Percentiles rank a stretch among this genome's conserved stretches.
phyloP scores from a whole-genome alignment of 2,329 filamentous ascomycete species.

The Cladophialophora bantiana region DNA sequence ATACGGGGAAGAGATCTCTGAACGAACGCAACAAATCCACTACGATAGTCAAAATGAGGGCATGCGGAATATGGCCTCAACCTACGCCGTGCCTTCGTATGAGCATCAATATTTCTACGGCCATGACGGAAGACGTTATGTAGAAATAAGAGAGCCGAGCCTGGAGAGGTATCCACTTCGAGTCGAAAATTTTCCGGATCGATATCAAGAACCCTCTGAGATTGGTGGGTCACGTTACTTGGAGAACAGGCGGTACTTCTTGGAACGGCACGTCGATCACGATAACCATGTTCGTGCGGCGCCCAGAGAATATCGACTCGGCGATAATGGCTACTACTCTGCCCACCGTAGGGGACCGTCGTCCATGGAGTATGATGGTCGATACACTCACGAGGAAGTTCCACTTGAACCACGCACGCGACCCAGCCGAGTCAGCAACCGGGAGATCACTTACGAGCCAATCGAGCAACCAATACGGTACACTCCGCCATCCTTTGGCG shows the following conservation, averaged over 20 bases:
- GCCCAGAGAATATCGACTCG: constrained; percentile 3
- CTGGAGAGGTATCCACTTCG: constrained; percentile 8
- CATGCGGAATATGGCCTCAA: neutral
- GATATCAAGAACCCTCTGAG: neutral
- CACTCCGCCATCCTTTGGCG: constrained; percentile 11
- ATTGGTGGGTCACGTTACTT: neutral
- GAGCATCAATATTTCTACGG: constrained; percentile 19
- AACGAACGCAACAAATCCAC: constrained; percentile 5
- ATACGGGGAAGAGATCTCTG: constrained; percentile 12
- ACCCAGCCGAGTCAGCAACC: constrained; percentile 9
- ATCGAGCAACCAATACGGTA: constrained; percentile 10
- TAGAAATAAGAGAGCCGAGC: neutral
- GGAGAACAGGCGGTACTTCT: constrained; percentile 5
- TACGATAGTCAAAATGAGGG: constrained; percentile 4
- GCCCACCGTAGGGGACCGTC: neutral
- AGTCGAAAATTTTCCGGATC: neutral
- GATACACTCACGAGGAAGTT: constrained; percentile 7
- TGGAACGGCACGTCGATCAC: neutral
- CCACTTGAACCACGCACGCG: constrained; percentile 7
- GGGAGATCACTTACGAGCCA: constrained; percentile 22
- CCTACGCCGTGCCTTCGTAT: constrained; percentile 2
- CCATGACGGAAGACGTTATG: constrained; percentile 17
- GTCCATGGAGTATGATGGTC: constrained; percentile 6
- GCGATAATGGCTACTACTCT: neutral
- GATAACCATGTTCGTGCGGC: constrained; percentile 1